These are phyloP conservation scores for Sungouiozyma ichnusensis DNA, from an alignment of 805 yeast species.

Conservation along the genomic window DNA sequence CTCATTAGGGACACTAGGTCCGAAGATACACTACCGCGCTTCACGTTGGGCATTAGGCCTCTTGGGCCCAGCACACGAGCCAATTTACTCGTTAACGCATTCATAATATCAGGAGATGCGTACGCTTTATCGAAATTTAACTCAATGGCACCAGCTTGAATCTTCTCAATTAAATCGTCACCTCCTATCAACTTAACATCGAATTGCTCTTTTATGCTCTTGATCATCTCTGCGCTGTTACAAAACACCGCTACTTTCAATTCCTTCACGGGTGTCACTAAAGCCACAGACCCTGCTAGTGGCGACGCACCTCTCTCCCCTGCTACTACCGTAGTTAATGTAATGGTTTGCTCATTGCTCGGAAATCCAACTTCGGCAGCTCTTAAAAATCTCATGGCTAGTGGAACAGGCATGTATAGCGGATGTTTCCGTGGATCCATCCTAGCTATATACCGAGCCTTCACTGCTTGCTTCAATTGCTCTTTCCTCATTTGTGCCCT, in stretches of 20 bases:
- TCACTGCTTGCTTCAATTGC: slow-evolving; percentile 30
- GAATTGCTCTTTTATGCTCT: slow-evolving; percentile 39
- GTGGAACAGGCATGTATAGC: slow-evolving; percentile 57
- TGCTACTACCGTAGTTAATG: slow-evolving; percentile 52
- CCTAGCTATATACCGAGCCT: slow-evolving; percentile 32
- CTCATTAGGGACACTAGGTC: slow-evolving; percentile 46
- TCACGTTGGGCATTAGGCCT: slow-evolving; percentile 79
- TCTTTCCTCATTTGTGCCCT: slow-evolving; percentile 29
- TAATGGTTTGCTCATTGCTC: slow-evolving; percentile 55
- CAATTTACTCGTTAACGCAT: slow-evolving; percentile 46
- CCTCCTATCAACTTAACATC: slow-evolving; percentile 71
- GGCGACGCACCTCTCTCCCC: slow-evolving; percentile 73
- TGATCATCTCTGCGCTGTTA: slow-evolving; percentile 39
- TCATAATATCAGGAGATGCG: slow-evolving; percentile 73
- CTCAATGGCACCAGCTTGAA: slow-evolving; percentile 39
- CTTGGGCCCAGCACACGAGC: slow-evolving; percentile 82
- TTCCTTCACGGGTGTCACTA: slow-evolving; percentile 63
- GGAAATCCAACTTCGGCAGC: slow-evolving; percentile 90
- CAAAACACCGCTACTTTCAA: slow-evolving; percentile 64
- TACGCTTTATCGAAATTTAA: slow-evolving; percentile 63
- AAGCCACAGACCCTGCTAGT: slow-evolving; percentile 55
- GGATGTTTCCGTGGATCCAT: slow-evolving; percentile 41
- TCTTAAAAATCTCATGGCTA: slow-evolving; percentile 67
- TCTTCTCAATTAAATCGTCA: slow-evolving; percentile 50
- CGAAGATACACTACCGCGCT: slow-evolving; percentile 77